Evolutionary conservation across 495 filamentous ascomycete genomes (phyloP).

Genomic region (Podospora australis): DNA sequence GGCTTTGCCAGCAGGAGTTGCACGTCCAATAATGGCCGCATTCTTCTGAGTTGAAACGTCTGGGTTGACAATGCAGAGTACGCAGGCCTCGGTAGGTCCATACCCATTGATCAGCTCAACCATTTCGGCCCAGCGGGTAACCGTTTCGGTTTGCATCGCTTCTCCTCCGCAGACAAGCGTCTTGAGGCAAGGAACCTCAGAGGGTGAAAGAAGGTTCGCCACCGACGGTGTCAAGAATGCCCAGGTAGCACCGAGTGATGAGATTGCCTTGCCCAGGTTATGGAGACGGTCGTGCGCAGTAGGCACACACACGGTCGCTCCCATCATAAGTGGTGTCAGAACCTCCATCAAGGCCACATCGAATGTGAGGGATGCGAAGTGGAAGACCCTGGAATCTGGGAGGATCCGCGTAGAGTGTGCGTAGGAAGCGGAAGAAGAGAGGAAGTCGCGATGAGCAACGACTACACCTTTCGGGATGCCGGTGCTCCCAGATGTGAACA

Average conservation of each 20-base stretch:
- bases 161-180: conserved; percentile 29
- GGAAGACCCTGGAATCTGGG: conserved; percentile 35
- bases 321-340: conserved; percentile 50
- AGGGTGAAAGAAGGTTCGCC: conserved; percentile 23
- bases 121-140: conserved; percentile 49
- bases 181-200: conserved; percentile 18
- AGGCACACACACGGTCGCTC: conserved; percentile 58
- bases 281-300: conserved; percentile 44
- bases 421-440: conserved; percentile 31
- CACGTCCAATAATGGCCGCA: conserved; percentile 16
- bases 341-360: conserved; percentile 53
- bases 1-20: conserved; percentile 3
- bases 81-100: conserved; percentile 39
- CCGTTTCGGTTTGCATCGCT: conserved; percentile 19
- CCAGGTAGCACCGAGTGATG: conserved; percentile 16
- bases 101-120: conserved; percentile 51
- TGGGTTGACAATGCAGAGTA: conserved; percentile 16
- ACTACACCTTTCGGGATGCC: conserved; percentile 45
- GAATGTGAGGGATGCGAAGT: conserved; percentile 56
- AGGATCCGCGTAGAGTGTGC: conserved; percentile 5
- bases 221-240: conserved; percentile 20
- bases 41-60: conserved; percentile 9
- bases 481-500: conserved; percentile 56
- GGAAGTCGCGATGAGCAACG: conserved; percentile 33
- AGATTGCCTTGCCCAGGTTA: conserved; percentile 20